phyloP scores from a whole-genome alignment of 78 protist genomes.

The Dictyostelium discoideum region DNA sequence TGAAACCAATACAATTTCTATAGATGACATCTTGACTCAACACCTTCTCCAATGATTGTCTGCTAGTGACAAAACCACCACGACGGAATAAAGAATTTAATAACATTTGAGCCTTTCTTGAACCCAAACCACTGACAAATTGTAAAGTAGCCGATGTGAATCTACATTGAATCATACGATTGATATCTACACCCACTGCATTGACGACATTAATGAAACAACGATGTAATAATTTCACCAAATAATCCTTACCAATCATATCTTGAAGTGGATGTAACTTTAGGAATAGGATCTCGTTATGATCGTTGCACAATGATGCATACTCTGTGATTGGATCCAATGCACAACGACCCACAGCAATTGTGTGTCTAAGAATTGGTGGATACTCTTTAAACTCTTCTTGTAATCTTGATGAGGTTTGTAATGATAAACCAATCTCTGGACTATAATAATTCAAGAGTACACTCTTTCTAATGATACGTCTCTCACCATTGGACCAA shows the following conservation, averaged over 20 bases:
- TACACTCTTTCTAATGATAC: neutral
- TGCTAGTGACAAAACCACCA: slow-evolving; percentile 28
- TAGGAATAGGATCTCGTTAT: slow-evolving; percentile 43
- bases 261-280: slow-evolving; percentile 79
- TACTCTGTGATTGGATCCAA: slow-evolving; percentile 76
- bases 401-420: slow-evolving; percentile 8
- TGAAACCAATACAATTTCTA: slow-evolving; percentile 76
- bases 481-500: neutral
- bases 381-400: slow-evolving; percentile 73
- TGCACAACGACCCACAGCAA: slow-evolving; percentile 57
- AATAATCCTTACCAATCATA: slow-evolving; percentile 68
- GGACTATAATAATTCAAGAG: slow-evolving; percentile 22
- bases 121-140: slow-evolving; percentile 73
- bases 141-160: slow-evolving; percentile 62
- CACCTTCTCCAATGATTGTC: slow-evolving; percentile 27
- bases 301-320: slow-evolving; percentile 50
- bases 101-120: slow-evolving; percentile 74
- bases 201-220: slow-evolving; percentile 73
- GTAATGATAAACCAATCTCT: slow-evolving; percentile 59
- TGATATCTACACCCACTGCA: slow-evolving; percentile 81
- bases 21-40: slow-evolving; percentile 55
- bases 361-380: slow-evolving; percentile 42
- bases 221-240: slow-evolving; percentile 56
- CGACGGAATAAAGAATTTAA: slow-evolving; percentile 23
- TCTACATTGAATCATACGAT: slow-evolving; percentile 26